Evolutionary conservation across 2,329 filamentous ascomycete genomes (phyloP), one percentile per base, ranked within the genome.

Genomic region (Eutypa lata): DNA sequence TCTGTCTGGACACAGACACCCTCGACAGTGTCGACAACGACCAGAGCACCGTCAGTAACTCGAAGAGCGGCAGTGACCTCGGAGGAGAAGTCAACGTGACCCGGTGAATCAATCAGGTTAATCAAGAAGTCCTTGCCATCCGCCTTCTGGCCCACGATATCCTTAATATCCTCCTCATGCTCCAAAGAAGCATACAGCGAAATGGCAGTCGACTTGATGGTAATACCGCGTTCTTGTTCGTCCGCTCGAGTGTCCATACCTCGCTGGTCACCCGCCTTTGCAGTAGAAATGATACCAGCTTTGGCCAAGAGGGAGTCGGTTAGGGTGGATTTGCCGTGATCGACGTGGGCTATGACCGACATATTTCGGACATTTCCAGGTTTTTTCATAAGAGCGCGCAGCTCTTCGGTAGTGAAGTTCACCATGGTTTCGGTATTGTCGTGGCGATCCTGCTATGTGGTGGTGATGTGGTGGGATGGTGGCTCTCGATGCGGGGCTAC

Each of bases 321-420:
- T 71, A 99, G 86, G 75, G 94, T 99, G 69, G 94, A 99, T 82
- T 99, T 99, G 83, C 94, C 94, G 87, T 99, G 94, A 80, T 99
- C 94, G 87, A 99, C 92, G 83, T 99, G 94, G 77, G 94, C 94
- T 91, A 97, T 97, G 77, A 99, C 94, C 82, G 91, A 97, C 93
- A 97, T 97, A 87, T 97, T 97, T 78, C 83, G 82, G 75, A 87
- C 83, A 76, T 88, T 87, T n/a, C n/a, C n/a, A n/a, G n/a, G n/a
- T n/a, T 80, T 80, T 81, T 86, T 84, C 86, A 88, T 88, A 74
- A 89, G 77, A 69, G 58, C 66, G 76, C 88, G 87, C 76, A 91
- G 89, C 86, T 91, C 92, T 76, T 97, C 93, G 80, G 97, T 88
- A 73, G 94, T 97, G 88, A 97, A 97, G 88, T 97, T 97, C 77